These are phyloP conservation scores for Polychaeton citri DNA, from an alignment of 2,329 filamentous ascomycete genomes.

Conservation along the genomic window DNA sequence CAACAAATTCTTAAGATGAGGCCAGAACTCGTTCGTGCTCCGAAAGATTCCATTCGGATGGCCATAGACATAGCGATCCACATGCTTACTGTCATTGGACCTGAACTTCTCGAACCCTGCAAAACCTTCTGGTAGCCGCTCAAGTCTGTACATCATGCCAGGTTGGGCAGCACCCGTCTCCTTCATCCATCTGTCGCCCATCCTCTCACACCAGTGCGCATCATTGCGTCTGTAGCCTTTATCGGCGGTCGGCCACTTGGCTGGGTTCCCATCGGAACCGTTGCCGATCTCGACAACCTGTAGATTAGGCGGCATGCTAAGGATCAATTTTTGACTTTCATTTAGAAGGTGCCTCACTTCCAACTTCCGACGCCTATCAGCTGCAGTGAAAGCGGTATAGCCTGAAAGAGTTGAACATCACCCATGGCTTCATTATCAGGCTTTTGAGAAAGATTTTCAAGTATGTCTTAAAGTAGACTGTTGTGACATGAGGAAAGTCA, in stretches of 20 bases:
- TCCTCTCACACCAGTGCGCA: constrained; percentile 11
- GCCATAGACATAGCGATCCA: constrained; percentile 45
- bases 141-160: constrained; percentile 32
- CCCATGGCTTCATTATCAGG: too few relatives aligned
- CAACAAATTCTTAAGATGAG: constrained; percentile 46
- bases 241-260: constrained; percentile 9
- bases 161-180: constrained; percentile 4
- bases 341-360: too few relatives aligned
- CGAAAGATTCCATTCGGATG: constrained; percentile 41
- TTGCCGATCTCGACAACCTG: background rate
- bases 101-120: constrained; percentile 37
- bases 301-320: background rate
- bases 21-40: constrained; percentile 41
- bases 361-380: too few relatives aligned
- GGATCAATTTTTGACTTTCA: too few relatives aligned
- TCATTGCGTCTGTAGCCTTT: constrained; percentile 12
- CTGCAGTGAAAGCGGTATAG: too few relatives aligned
- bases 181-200: constrained; percentile 16
- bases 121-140: constrained; percentile 42
- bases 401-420: too few relatives aligned
- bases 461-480: too few relatives aligned
- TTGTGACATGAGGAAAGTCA: too few relatives aligned
- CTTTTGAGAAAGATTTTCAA: too few relatives aligned
- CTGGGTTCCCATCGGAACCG: constrained; percentile 10
- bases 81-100: constrained; percentile 18